A percentile compares a stretch with the other conserved stretches of the same genome.
Conservation (phyloP, 2,329 filamentous ascomycete genomes). For the Fusarium pseudoanthophilum region DNA sequence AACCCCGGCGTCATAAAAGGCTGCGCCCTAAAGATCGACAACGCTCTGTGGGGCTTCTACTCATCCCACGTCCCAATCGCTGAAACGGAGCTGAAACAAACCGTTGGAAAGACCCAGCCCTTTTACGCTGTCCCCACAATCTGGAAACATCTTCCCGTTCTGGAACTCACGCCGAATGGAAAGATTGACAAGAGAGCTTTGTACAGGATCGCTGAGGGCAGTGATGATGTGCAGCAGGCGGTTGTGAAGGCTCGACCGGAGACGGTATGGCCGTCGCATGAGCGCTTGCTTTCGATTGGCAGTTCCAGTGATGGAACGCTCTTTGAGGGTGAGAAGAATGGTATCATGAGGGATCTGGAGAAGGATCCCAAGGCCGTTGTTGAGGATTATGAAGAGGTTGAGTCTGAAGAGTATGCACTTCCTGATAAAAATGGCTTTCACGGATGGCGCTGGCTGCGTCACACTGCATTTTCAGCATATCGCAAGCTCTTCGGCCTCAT, state of each 20-base stretch:
- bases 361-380: neutral
- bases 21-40: constrained; percentile 23
- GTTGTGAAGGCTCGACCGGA: neutral
- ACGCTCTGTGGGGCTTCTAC: constrained; percentile 19
- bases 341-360: neutral
- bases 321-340: neutral
- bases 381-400: constrained; percentile 4
- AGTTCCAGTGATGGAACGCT: constrained; percentile 6
- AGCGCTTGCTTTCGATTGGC: neutral
- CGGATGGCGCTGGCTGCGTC: constrained; percentile 31
- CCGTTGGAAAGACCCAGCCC: constrained; percentile 7
- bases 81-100: constrained; percentile 14
- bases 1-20: constrained; percentile 4
- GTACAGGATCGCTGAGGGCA: constrained; percentile 4
- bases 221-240: accelerated
- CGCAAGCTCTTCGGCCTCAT: constrained; percentile 32
- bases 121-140: constrained; percentile 30
- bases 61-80: constrained; percentile 11
- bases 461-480: constrained; percentile 29
- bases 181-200: constrained; percentile 24
- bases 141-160: constrained; percentile 16
- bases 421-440: constrained; percentile 29
- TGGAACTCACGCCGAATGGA: constrained; percentile 29
- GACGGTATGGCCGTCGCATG: constrained; percentile 10
- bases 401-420: constrained; percentile 13